Conservation (phyloP, 2,329 filamentous ascomycete genomes). For the Tolypocladium paradoxum region DNA sequence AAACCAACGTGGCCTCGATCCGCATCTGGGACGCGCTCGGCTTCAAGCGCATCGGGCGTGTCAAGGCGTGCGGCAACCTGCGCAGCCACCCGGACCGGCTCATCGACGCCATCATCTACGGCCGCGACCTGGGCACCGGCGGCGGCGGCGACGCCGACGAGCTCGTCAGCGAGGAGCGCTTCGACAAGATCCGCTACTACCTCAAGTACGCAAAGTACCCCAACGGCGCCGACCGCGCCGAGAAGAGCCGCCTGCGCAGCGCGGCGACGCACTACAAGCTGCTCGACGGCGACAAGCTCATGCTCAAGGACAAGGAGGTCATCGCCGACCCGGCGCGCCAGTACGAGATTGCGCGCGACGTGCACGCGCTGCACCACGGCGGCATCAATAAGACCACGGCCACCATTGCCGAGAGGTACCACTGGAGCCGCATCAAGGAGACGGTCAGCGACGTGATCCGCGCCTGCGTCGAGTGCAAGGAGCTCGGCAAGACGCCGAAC, state of each 20-base stretch:
- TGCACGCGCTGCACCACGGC: conserved; percentile 68
- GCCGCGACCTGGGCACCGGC: conserved; percentile 59
- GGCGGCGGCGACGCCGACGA: conserved; percentile 55
- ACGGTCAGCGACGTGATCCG: conserved; percentile 91
- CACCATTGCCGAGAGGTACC: conserved; percentile 83
- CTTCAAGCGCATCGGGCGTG: conserved; percentile 83
- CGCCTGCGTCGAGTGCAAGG: conserved; percentile 84
- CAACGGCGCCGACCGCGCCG: conserved; percentile 81
- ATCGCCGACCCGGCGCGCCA: conserved; percentile 82
- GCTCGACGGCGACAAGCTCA: conserved; percentile 64
- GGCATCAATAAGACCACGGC: conserved; percentile 98
- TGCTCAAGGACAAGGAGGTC: conserved; percentile 97
- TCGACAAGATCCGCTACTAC: conserved; percentile 98
- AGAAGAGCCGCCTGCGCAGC: conserved; percentile 88
- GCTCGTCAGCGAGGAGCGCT: conserved; percentile 86
- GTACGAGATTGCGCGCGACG: conserved; percentile 73
- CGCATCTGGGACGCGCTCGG: conserved; percentile 86
- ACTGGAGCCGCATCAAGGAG: conserved; percentile 97
- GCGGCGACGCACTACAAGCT: conserved; percentile 94
- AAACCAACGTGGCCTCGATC: conserved; percentile 83
- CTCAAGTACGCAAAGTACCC: conserved; percentile 92
- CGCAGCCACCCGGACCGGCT: conserved; percentile 57
- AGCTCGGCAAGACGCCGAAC: conserved; percentile 49
- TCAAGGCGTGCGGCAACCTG: conserved; percentile 61
- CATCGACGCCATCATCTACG: conserved; percentile 70